phyloP scores from a whole-genome alignment of 2,329 filamentous ascomycete genomes.

The Aspergillus chevalieri region DNA sequence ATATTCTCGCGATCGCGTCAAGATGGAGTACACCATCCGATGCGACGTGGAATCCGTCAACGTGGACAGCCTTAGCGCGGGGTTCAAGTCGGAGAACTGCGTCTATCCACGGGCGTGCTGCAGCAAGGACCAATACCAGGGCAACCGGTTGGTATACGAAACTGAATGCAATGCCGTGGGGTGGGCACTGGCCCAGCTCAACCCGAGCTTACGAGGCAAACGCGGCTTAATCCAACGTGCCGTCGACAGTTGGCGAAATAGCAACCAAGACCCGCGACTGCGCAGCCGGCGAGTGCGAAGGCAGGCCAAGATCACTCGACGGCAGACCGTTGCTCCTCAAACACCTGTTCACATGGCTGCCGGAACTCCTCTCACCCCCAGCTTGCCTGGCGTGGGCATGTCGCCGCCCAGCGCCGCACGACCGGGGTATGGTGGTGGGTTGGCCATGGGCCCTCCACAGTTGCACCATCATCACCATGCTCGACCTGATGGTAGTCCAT shows the following conservation, averaged over 20 bases:
- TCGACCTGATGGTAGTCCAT: constrained; percentile 58
- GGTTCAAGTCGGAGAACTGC: constrained; percentile 98
- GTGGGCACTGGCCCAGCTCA: constrained; percentile 94
- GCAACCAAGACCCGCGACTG: constrained; percentile 89
- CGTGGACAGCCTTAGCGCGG: constrained; percentile 72
- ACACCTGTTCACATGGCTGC: constrained; percentile 61
- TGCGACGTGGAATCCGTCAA: constrained; percentile 97
- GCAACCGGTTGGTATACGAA: constrained; percentile 92
- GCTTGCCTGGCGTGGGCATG: constrained; percentile 60
- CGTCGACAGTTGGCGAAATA: constrained; percentile 98
- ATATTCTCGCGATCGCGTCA: constrained; percentile 92
- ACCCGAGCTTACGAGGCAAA: constrained; percentile 85
- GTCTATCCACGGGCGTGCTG: constrained; percentile 95
- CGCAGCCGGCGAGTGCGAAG: constrained; percentile 86
- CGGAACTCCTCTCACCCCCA: constrained; percentile 53
- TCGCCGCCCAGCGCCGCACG: constrained; percentile 28
- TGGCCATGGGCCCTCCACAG: constrained; percentile 63
- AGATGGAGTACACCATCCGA: constrained; percentile 99
- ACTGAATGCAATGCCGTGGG: constrained; percentile 99
- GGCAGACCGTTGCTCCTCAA: constrained; percentile 64
- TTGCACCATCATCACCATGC: constrained; percentile 73
- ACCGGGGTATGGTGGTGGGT: constrained; percentile 42
- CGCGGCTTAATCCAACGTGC: constrained; percentile 92
- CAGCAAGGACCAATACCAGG: constrained; percentile 90
- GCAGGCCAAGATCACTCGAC: constrained; percentile 91